Evolutionary conservation across 2,329 filamentous ascomycete species (phyloP).

Genomic region (Penicillium sp.): DNA sequence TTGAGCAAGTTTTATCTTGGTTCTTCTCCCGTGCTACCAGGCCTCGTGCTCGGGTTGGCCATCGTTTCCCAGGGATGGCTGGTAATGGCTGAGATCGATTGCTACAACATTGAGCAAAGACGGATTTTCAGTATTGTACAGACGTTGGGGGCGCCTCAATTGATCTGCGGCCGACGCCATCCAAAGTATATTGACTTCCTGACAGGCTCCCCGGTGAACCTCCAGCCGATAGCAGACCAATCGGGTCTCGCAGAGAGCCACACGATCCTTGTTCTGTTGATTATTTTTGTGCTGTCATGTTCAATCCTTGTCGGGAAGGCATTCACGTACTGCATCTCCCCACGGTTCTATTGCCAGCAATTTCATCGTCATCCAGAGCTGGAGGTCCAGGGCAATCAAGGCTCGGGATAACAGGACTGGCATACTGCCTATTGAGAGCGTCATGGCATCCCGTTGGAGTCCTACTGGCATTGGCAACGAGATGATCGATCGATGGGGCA

Average conservation of each 20-base stretch:
- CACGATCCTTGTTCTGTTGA: conserved; percentile 5
- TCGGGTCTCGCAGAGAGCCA: neutral
- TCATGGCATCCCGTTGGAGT: neutral
- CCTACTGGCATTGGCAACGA: neutral
- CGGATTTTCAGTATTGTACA: neutral
- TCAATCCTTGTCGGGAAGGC: conserved; percentile 4
- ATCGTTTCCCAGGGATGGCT: conserved; percentile 9
- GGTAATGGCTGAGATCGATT: conserved; percentile 8
- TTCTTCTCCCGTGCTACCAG: conserved; percentile 14
- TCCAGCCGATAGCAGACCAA: conserved; percentile 3
- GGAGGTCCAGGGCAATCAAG: conserved; percentile 12
- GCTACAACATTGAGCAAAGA: conserved; percentile 1
- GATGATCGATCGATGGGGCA: neutral
- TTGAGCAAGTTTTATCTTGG: conserved; percentile 16
- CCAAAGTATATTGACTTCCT: conserved; percentile 12
- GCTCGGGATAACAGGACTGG: conserved; percentile 11
- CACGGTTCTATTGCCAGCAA: conserved; percentile 2
- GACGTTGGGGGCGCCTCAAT: conserved; percentile 1
- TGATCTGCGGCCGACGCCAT: conserved; percentile 14
- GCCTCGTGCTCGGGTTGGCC: conserved; percentile 16
- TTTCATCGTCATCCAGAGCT: conserved; percentile 4
- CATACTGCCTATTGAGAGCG: conserved; percentile 8
- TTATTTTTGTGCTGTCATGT: neutral
- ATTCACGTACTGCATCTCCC: conserved; percentile 1
- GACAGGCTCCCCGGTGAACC: conserved; percentile 5